Base-by-base conservation (phyloP, 371 early-diverging fungal species). In the Catenaria anguillulae region DNA sequence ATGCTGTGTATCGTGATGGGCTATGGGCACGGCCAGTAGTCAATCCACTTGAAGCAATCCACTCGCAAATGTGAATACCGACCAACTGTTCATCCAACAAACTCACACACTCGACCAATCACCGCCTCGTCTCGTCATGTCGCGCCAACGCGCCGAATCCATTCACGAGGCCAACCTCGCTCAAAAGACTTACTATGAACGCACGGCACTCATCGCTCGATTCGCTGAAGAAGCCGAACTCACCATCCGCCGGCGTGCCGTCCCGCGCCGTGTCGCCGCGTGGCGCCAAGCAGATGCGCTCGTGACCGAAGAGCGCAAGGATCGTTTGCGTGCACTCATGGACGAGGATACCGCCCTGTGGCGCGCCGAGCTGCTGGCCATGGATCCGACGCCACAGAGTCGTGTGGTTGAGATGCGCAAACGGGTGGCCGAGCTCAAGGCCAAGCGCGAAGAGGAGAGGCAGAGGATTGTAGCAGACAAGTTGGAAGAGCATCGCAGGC, bases 391-490 rank as follows among this genome's bases (percentile, higher is more conserved):
- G 19, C 36, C 54, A 4, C 73, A 73, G 60, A 60, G 66, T 0
- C 59, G 72, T 3, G 52, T 77, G 10, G 71, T 67, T 33, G 61
- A 50, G 17, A 76, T 79, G 76, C 62, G 69, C 37, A 63, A 45
- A 17, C 63, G 79, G 23, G 64, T 74, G 65, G 56, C 62, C 29
- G 70, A 71, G 36, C 65, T 77, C 24, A 65, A 67, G 54, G 61
- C 54, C 10, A 66, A 65, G 60, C 62, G 76, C 17, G 79, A 79
- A 61, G 63, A 60, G 33, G 79, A 76, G 60, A 62, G 79, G 33
- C 46, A 72, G 66, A 43, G 64, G 43, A 56, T 77, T 23, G 77
- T 75, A 0, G 73, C 74, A 24, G 70, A 74, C 33, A 77, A 79
- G 65, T 61, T 76, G 3, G 52, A 68, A 63, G 71, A 76, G 64